Base-by-base conservation (phyloP, 495 filamentous ascomycete species). In the Pyrenopolyporus hunteri region DNA sequence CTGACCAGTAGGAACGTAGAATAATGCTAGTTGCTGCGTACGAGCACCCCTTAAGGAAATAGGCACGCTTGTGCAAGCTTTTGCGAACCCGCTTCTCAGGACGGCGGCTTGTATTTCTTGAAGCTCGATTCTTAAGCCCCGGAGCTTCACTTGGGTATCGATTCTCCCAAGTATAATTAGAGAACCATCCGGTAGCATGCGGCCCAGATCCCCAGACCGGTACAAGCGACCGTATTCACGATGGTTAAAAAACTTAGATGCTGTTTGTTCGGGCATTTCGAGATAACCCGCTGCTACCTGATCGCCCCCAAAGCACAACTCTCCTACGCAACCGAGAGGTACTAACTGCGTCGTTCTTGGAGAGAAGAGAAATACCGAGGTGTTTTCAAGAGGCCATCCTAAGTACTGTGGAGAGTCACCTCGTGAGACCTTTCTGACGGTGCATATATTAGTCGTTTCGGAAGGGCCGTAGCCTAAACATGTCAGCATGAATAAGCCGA, bases 301-400 rank as follows among this genome's bases (percentile, higher is more conserved):
- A 39, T 87, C 83, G 0, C 90, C 91, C n/a, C 89, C 90, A 69
- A 92, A 92, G 60, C 85, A 90, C n/a, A 93, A 71, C 70, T 93
- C 89, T 13, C 91, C 91, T 32, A 89, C 72, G 43, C 80, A 85
- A n/a, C 90, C 90, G 0, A 80, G 62, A 0, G 88, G 89, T 6
- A 89, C 69, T 2, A 85, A 28, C 3, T 72, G 57, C 9, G 80
- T 68, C 5, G 72, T 68, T 1, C 69, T 65, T 6, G 72, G 72
- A 9, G 71, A 73, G 3, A 90, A 59, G 11, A 93, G 81, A 59
- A 93, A 87, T 0, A 82, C 82, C 5, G 88, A 92, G 0, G 87
- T 93, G 55, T 89, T 93, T 8, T 73, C 71, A 6, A 93, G 79
- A 2, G 87, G 80, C 51, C 75, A 73, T 0, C 90, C 91, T 37